phyloP scores from a whole-genome alignment of 768 basidiomycete species.

The Rhizopogon roseolus region DNA sequence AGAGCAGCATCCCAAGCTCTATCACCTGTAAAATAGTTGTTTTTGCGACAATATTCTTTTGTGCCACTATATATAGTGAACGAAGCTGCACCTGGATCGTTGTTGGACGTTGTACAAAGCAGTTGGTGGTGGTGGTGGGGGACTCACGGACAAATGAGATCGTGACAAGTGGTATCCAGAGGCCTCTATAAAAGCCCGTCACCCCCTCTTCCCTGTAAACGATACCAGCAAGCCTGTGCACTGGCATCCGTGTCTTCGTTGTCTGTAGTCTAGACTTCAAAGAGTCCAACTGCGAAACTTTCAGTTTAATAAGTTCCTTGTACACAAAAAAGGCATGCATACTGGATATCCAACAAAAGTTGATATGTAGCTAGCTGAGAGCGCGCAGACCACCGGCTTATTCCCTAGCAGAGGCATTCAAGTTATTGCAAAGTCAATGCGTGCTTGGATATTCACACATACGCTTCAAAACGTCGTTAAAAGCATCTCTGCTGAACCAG shows the following conservation, averaged over 20 bases:
- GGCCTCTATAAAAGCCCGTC: constrained; percentile 83
- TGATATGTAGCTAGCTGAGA: constrained; percentile 87
- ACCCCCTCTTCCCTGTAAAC: constrained; percentile 85
- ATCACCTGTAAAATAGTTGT: constrained; percentile 54
- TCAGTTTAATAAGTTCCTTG: background rate
- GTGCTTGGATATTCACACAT: constrained; percentile 18
- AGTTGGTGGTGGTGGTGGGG: background rate
- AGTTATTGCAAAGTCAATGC: constrained; percentile 1
- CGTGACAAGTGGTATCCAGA: constrained; percentile 91
- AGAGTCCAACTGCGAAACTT: constrained; percentile 69
- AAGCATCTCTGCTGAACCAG: constrained; percentile 56
- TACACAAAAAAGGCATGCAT: constrained; percentile 6
- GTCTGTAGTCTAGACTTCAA: constrained; percentile 93
- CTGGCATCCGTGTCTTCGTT: constrained; percentile 67
- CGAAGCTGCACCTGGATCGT: constrained; percentile 68
- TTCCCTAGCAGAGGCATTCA: constrained; percentile 44
- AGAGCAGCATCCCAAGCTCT: constrained; percentile 65
- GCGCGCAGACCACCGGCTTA: constrained; percentile 86
- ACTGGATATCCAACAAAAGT: constrained; percentile 91
- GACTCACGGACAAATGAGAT: constrained; percentile 94
- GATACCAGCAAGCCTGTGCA: constrained; percentile 63
- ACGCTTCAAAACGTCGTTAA: constrained; percentile 69
- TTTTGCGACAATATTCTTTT: constrained; percentile 65
- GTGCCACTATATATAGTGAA: constrained; percentile 88
- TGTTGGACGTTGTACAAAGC: constrained; percentile 4